Evolutionary conservation across 352 stramenopile species (phyloP), one percentile per base, ranked within the genome.

Genomic region (Phytophthora pinifolia): DNA sequence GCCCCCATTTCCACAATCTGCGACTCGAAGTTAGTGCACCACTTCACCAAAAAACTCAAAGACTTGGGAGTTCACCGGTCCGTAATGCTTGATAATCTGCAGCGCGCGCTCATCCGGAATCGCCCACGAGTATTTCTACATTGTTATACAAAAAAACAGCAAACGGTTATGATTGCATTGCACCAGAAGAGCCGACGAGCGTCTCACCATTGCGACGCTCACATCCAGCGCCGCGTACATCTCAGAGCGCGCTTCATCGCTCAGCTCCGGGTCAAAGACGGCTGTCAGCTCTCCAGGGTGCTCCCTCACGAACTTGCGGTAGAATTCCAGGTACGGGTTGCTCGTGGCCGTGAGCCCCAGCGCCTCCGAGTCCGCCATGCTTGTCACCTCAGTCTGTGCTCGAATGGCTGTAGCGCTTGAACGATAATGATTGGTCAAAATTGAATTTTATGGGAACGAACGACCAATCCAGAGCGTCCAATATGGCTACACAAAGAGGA

Each of bases 1-100:
- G 90, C 90, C 27, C 88, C 90, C 70, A 97, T 89, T 62, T 97
- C 88, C 2, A 96, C 74, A 61, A 97, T 94, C 68, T 93, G 52
- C n/a, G 45, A 43, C 33, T 44, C 14, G 45, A 48, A 57, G 10
- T 49, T 37, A 70, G 30, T 27, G 6, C 27, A 41, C 12, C n/a
- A 34, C 31, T 3, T 48, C 30, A 55, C 8, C 7, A 36, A 47
- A 47, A 10, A 31, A 32, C 13, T 20, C 30, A 35, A 34, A 15
- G 25, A 30, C 8, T 43, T 18, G 46, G 4, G 14, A 36, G 37
- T 33, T 46, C 56, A 94, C 83, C 45, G 88, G 89, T 59, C 71
- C 76, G 59, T 97, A 98, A 50, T 96, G 73, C 61, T 94, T 92
- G 64, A 98, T 83, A 63, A 98, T 93, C 4, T 72, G 78, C 52